Evolutionary conservation across 225 moss, liverwort and hornwort species (phyloP).

Genomic region (Pleurozium schreberi): DNA sequence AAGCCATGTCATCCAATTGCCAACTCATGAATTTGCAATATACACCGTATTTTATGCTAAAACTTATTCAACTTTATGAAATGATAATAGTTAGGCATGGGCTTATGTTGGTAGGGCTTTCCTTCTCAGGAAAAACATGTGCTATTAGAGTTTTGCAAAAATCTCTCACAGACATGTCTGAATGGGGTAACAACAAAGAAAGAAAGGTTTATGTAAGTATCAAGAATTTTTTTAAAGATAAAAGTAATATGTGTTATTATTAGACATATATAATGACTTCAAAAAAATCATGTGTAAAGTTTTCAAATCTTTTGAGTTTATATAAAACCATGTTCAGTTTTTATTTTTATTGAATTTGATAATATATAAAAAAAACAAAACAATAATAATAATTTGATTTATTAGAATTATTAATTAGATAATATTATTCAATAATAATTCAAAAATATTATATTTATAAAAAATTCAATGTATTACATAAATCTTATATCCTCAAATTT

Average conservation of each 20-base stretch:
- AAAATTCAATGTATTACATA: neutral
- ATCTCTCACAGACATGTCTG: neutral
- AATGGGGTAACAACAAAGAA: neutral
- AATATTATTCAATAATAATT: neutral
- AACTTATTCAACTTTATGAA: neutral
- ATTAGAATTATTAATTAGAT: neutral
- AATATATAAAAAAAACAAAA: neutral
- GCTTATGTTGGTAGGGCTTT: neutral
- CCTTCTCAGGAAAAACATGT: neutral
- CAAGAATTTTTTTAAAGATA: neutral
- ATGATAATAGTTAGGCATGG: neutral
- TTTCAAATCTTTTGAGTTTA: no score
- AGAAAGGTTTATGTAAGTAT: neutral
- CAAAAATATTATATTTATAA: neutral
- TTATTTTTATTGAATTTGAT: neutral
- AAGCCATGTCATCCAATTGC: neutral
- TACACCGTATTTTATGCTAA: neutral
- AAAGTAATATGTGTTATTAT: neutral
- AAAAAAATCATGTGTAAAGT: fast-evolving
- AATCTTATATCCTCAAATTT: neutral
- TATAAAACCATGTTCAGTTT: neutral
- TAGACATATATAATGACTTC: neutral
- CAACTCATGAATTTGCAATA: neutral
- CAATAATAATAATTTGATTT: no score
- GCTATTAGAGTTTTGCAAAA: neutral